Evolutionary conservation across 1,284 basidiomycete genomes (phyloP).

Genomic region (Cryptococcus depauperatus): DNA sequence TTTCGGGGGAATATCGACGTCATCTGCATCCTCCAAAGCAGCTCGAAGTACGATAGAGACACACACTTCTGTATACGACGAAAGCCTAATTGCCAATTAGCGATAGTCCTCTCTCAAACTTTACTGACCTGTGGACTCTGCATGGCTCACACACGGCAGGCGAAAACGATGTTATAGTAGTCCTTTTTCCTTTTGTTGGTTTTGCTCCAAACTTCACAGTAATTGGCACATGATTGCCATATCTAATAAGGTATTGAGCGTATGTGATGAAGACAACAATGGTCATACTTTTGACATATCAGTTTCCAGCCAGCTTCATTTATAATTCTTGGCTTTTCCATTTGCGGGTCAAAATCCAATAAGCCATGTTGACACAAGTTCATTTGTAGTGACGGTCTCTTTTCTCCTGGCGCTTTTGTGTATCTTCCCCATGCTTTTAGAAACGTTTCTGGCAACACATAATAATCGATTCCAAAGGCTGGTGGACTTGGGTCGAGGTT

Average conservation of each 20-base stretch:
- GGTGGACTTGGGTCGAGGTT: conserved; percentile 5
- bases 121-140: conserved; percentile 9
- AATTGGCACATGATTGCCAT: conserved; percentile 19
- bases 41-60: no score
- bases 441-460: conserved; percentile 22
- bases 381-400: conserved; percentile 13
- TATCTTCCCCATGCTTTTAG: conserved; percentile 18
- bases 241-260: conserved; percentile 7
- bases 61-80: no score
- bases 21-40: no score
- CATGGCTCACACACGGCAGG: conserved; percentile 16
- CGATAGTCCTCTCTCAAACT: no score
- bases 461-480: conserved; percentile 19
- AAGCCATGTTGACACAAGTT: conserved; percentile 32
- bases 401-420: conserved; percentile 1
- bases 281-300: conserved; percentile 17
- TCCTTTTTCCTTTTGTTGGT: conserved; percentile 6
- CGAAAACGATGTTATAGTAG: background rate
- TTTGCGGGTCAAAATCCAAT: conserved; percentile 30
- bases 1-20: no score
- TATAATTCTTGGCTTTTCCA: conserved; percentile 15
- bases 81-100: no score
- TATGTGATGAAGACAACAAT: background rate
- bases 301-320: conserved; percentile 19
- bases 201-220: conserved; percentile 12